Percentiles rank a stretch among this genome's conserved stretches.
Evolutionary conservation across 257 asterid genomes (phyloP).

Genomic region (Solanum acaule): DNA sequence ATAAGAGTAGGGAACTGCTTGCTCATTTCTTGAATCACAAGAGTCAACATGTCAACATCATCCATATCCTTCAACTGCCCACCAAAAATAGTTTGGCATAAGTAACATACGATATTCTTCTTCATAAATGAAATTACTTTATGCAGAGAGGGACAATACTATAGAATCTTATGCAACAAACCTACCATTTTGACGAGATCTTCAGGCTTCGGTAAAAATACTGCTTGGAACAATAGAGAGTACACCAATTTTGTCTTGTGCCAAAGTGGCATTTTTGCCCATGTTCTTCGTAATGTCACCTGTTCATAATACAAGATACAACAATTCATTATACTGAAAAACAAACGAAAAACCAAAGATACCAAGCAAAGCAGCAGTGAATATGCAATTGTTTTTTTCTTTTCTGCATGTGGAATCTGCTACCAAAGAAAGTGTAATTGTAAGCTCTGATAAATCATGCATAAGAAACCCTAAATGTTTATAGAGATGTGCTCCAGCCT

Average conservation of each 20-base stretch:
- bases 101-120: background rate
- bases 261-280: conserved; percentile 97
- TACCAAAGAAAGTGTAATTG: background rate
- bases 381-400: background rate
- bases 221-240: conserved; percentile 73
- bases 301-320: background rate
- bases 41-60: conserved; percentile 87
- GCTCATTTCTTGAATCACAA: conserved; percentile 96
- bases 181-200: conserved; percentile 60
- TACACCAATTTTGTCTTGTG: conserved; percentile 71
- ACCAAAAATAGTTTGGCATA: conserved; percentile 2
- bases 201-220: conserved; percentile 73
- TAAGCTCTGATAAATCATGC: background rate
- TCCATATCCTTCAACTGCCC: conserved; percentile 95
- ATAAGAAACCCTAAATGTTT: background rate
- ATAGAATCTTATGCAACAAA: conserved; percentile 1
- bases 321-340: background rate
- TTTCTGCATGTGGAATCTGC: background rate
- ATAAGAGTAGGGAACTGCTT: conserved; percentile 78
- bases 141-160: background rate
- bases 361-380: background rate
- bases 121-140: background rate
- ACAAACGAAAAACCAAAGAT: background rate
- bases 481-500: background rate
- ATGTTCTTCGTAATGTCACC: conserved; percentile 83